Conservation (phyloP, 1,284 basidiomycete genomes). For the Meira nashicola region DNA sequence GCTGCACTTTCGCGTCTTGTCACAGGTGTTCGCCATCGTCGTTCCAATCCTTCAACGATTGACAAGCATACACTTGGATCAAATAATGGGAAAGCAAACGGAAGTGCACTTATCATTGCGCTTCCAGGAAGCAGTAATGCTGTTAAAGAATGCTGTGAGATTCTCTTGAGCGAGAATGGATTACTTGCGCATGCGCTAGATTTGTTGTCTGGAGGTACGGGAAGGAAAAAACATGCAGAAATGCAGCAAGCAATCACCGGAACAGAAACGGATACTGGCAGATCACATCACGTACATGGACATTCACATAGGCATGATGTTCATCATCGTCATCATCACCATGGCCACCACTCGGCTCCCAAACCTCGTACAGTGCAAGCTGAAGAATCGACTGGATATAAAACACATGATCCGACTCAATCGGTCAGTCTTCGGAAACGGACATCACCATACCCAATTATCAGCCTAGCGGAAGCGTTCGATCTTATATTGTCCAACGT, state of each 20-base stretch:
- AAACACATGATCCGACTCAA: slow-evolving; percentile 67
- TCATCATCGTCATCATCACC: slow-evolving; percentile 57
- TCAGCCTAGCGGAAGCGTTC: slow-evolving; percentile 66
- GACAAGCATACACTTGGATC: too few species aligned
- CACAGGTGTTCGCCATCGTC: slow-evolving; percentile 61
- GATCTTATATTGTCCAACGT: slow-evolving; percentile 61
- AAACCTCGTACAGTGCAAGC: slow-evolving; percentile 22
- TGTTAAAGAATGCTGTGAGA: slow-evolving; percentile 70
- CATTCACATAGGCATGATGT: slow-evolving; percentile 28
- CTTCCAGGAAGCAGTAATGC: slow-evolving; percentile 80
- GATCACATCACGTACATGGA: slow-evolving; percentile 15
- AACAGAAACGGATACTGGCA: slow-evolving; percentile 16
- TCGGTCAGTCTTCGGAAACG: slow-evolving; percentile 24
- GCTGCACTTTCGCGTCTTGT: slow-evolving; percentile 76
- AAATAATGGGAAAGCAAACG: not conserved
- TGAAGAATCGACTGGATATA: slow-evolving; percentile 31
- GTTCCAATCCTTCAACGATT: slow-evolving; percentile 3
- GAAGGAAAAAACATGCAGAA: slow-evolving; percentile 60
- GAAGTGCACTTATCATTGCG: slow-evolving; percentile 67
- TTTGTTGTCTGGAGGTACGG: slow-evolving; percentile 67
- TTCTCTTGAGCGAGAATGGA: slow-evolving; percentile 57
- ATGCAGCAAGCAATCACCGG: slow-evolving; percentile 6
- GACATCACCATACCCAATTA: slow-evolving; percentile 69
- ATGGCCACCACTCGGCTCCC: slow-evolving; percentile 54
- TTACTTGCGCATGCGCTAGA: slow-evolving; percentile 70